Conservation (phyloP, 331 rosid species). For the Ulmus americana region DNA sequence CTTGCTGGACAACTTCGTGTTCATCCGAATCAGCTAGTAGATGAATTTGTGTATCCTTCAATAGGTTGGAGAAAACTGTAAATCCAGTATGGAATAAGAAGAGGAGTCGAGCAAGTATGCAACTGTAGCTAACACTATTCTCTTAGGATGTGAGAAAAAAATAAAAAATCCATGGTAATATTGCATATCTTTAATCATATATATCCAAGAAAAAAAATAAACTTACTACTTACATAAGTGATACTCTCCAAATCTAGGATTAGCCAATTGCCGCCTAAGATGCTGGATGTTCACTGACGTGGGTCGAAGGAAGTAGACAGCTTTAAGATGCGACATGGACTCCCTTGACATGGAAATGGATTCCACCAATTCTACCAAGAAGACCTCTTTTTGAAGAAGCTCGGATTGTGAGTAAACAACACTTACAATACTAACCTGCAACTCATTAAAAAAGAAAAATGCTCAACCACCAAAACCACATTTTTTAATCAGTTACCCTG, state of each 20-base stretch:
- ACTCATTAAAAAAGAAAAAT: constrained; percentile 5
- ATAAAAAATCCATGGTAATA: constrained; percentile 12
- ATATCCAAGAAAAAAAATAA: constrained; percentile 1
- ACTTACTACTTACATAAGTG: constrained; percentile 92
- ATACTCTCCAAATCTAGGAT: constrained; percentile 91
- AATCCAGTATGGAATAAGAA: constrained; percentile 35
- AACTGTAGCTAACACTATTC: background rate
- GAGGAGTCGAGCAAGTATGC: constrained; percentile 4
- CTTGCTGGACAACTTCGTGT: constrained; percentile 88
- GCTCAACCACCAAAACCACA: constrained; percentile 17
- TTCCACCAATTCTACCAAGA: constrained; percentile 82
- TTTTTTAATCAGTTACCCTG: background rate
- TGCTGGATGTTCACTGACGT: constrained; percentile 72
- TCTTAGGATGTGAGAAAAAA: background rate
- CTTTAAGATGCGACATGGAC: constrained; percentile 87
- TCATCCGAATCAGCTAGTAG: constrained; percentile 88
- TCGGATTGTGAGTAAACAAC: constrained; percentile 91
- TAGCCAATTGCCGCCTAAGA: constrained; percentile 66
- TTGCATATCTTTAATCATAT: background rate
- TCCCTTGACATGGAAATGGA: constrained; percentile 71
- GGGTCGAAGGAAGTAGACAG: constrained; percentile 78
- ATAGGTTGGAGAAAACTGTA: constrained; percentile 92
- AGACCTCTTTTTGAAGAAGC: constrained; percentile 84
- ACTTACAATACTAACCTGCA: constrained; percentile 86
- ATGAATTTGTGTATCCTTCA: constrained; percentile 92